Conservation (phyloP, 768 basidiomycete species). For the Xerocomus spinulosus region DNA sequence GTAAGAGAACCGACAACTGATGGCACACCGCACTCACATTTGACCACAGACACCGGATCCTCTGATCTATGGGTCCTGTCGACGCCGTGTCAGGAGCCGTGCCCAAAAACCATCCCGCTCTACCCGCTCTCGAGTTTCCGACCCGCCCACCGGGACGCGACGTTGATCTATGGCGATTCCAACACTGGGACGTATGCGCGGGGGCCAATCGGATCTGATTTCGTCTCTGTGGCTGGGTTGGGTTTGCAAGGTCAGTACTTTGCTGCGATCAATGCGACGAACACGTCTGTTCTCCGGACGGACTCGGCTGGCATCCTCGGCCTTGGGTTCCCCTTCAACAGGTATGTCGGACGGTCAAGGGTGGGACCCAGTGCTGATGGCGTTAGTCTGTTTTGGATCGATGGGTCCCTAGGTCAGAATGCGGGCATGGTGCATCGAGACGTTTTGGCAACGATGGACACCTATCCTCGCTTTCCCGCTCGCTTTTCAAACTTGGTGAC, state of each 20-base stretch:
- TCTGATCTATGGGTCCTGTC: slow-evolving; percentile 75
- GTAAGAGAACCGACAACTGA: slow-evolving; percentile 31
- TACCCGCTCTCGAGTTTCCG: slow-evolving; percentile 50
- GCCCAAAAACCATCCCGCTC: slow-evolving; percentile 38
- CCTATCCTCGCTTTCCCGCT: slow-evolving; percentile 1
- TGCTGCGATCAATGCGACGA: slow-evolving; percentile 64
- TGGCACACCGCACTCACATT: background rate
- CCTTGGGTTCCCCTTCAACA: slow-evolving; percentile 69
- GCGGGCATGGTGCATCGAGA: slow-evolving; percentile 1
- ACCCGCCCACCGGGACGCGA: slow-evolving; percentile 41
- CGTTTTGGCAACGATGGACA: background rate
- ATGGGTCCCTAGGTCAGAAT: slow-evolving; percentile 29
- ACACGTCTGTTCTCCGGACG: slow-evolving; percentile 54
- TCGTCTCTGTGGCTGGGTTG: slow-evolving; percentile 51
- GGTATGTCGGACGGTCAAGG: slow-evolving; percentile 38
- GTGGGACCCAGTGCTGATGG: too few species aligned
- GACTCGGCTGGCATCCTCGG: slow-evolving; percentile 68
- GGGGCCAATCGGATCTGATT: slow-evolving; percentile 60
- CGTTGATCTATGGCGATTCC: slow-evolving; percentile 68
- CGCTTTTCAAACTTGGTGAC: slow-evolving; percentile 10
- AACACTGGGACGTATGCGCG: slow-evolving; percentile 61
- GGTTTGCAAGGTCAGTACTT: slow-evolving; percentile 50
- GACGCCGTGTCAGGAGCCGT: slow-evolving; percentile 45
- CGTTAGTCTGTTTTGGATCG: slow-evolving; percentile 44
- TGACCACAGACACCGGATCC: slow-evolving; percentile 62